Conservation (phyloP, 345 rosid species). For the Eucalyptus curtisii region DNA sequence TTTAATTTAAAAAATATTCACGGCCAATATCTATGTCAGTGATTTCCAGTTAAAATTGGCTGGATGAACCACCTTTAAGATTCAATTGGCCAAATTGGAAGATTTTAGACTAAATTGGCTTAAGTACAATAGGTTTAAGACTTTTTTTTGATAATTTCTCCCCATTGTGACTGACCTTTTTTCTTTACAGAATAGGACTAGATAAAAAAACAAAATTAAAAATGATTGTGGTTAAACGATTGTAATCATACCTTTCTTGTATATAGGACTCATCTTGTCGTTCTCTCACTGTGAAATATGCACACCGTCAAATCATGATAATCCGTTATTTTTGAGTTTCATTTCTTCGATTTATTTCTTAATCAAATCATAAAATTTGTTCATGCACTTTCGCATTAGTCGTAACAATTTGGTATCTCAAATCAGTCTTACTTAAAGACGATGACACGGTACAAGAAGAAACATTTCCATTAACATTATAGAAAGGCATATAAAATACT, state of each 20-base stretch:
- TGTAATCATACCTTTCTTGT: background rate
- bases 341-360: background rate
- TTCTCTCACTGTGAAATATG: background rate
- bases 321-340: background rate
- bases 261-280: background rate
- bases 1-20: too few species aligned
- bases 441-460: background rate
- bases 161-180: too few species aligned
- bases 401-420: background rate
- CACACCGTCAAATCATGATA: background rate
- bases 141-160: too few species aligned
- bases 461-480: background rate
- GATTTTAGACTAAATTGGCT: too few species aligned
- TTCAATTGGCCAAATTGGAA: too few species aligned
- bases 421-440: background rate
- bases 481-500: too few species aligned
- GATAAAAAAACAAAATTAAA: too few species aligned
- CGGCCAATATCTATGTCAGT: accelerated
- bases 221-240: background rate
- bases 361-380: background rate
- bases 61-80: too few species aligned
- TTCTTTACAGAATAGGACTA: too few species aligned
- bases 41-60: too few species aligned
- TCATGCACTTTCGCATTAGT: background rate
- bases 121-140: too few species aligned